Evolutionary conservation across 441 rosid species (phyloP), one percentile per base, ranked within the genome.

Genomic region (Eruca vesicaria): DNA sequence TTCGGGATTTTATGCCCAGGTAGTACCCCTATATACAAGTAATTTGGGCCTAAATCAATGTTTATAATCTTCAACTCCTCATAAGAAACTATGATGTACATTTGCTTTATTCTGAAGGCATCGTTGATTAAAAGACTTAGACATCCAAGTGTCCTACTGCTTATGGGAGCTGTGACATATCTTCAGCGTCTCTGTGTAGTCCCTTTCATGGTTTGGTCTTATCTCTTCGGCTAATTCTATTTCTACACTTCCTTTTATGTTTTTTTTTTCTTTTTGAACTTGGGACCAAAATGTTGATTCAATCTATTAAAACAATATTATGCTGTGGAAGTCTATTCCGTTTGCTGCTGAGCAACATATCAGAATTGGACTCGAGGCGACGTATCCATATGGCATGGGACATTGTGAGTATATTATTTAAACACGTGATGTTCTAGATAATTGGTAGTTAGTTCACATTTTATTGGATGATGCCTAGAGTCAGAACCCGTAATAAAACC

Each of bases 141-240:
- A 63, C 99, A 96, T 80, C 99, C 99, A n/a, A 90, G 91, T 79
- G 85, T 96, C 58, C 80, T 93, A 80, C 89, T 96, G 64, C 93
- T 96, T 81, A 96, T 96, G 99, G 98, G 98, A 81, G 97, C 97
- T 9, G 96, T 96, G 75, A 86, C 97, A 78, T 90, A 90, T 16
- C 86, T 92, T 62, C 90, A 91, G 76, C 97, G 85, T 61, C 94
- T 96, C 77, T 96, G 98, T 85, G 93, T 96, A 96, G 82, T 93
- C 91, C 77, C 94, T 93, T 81, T 97, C 97, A 69, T 97, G 97
- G 98, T 96, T 79, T 2, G 60, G 57, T 78, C 79, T 78, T 72
- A 66, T 69, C 32, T 69, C 66, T 33, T 71, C 43, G 57, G 50
- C 60, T 41, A n/a, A n/a, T n/a, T n/a, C n/a, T n/a, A n/a, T n/a